phyloP scores from a whole-genome alignment of 2,329 filamentous ascomycete genomes.

The Zymoseptoria ardabiliae region DNA sequence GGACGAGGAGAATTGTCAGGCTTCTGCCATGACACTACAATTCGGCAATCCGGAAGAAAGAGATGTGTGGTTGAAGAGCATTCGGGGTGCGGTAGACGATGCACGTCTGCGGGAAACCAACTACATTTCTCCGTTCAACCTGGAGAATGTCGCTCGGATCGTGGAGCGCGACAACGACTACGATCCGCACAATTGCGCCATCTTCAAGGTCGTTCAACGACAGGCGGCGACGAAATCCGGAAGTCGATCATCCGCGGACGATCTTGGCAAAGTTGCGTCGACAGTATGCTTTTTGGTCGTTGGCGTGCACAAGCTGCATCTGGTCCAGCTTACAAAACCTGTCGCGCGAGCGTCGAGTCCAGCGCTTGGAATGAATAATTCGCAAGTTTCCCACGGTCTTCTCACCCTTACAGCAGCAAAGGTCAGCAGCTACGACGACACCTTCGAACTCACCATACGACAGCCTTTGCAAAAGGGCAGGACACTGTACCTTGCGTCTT shows the following conservation, averaged over 20 bases:
- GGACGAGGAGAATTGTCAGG: constrained; percentile 56
- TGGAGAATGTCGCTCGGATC: constrained; percentile 55
- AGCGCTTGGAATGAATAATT: constrained; percentile 42
- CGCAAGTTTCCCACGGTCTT: constrained; percentile 53
- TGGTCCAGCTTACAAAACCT: constrained; percentile 57
- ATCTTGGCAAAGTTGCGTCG: constrained; percentile 57
- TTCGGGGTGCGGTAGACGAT: constrained; percentile 53
- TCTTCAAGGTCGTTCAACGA: constrained; percentile 62
- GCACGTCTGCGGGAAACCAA: constrained; percentile 45
- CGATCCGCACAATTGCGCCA: constrained; percentile 57
- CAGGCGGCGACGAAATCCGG: constrained; percentile 47
- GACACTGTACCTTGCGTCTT: constrained; percentile 55
- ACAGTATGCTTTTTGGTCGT: constrained; percentile 62
- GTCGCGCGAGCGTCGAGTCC: constrained; percentile 47
- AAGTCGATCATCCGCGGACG: constrained; percentile 55
- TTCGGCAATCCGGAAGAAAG: constrained; percentile 58
- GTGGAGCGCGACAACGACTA: constrained; percentile 63
- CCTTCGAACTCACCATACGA: constrained; percentile 57
- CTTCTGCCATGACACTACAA: constrained; percentile 57
- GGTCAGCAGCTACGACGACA: constrained; percentile 57
- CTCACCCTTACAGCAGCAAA: constrained; percentile 54
- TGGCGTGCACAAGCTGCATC: constrained; percentile 61
- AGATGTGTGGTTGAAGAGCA: constrained; percentile 56
- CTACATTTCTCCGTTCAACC: constrained; percentile 50
- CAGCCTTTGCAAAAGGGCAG: constrained; percentile 50